Conservation (phyloP, 1,284 basidiomycete species). For the Cystobasidium pallidum region DNA sequence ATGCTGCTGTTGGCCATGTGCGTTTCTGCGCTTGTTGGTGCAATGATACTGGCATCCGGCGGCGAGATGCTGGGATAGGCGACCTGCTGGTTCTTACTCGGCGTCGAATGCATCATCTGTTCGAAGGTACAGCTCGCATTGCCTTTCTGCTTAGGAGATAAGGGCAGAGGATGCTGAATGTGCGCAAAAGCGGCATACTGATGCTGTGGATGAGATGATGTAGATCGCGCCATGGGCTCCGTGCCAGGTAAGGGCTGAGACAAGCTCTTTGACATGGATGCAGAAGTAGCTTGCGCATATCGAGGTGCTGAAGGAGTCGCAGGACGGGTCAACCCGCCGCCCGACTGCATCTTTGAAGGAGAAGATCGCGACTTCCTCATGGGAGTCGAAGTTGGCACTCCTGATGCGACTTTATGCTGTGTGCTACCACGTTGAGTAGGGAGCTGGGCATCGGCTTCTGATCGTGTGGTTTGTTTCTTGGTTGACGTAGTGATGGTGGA, state of each 20-base stretch:
- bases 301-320: conserved; percentile 2
- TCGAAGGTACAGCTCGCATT: background rate
- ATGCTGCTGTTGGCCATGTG: no score
- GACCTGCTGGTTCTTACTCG: background rate
- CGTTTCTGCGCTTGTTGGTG: background rate
- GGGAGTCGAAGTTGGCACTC: background rate
- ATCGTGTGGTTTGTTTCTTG: background rate
- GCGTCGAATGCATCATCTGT: conserved; percentile 2
- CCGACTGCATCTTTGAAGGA: background rate
- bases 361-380: conserved; percentile 1
- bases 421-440: background rate
- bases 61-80: background rate
- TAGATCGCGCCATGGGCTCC: background rate
- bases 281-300: conserved; percentile 27
- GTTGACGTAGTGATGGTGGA: conserved; percentile 1
- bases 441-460: no score
- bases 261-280: conserved; percentile 6
- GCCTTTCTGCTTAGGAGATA: background rate
- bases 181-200: conserved; percentile 20
- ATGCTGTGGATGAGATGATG: background rate
- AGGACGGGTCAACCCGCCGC: background rate
- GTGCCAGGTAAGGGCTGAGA: conserved; percentile 8
- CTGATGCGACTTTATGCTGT: background rate
- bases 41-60: background rate
- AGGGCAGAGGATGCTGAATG: conserved; percentile 17